Evolutionary conservation across 306 rosid species (phyloP).

Genomic region (Fragaria iinumae): DNA sequence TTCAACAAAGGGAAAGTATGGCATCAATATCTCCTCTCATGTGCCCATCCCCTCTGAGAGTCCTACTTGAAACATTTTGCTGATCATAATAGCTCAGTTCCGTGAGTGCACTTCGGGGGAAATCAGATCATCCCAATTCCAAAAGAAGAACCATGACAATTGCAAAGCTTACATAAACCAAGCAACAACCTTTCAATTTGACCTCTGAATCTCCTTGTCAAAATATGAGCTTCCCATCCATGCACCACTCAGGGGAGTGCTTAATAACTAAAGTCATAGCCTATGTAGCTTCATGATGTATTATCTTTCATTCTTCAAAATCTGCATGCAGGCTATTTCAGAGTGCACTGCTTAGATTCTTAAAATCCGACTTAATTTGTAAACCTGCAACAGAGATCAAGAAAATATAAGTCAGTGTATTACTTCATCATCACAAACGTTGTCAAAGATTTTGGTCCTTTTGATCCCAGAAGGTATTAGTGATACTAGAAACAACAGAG

Average conservation of each 20-base stretch:
- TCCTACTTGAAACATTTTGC: neutral
- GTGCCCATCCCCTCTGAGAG: neutral
- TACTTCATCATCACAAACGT: neutral
- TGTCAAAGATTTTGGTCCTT: neutral
- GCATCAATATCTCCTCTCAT: neutral
- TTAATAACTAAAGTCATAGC: neutral
- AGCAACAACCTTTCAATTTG: neutral
- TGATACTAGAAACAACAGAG: neutral
- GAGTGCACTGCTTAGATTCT: slow-evolving; percentile 45
- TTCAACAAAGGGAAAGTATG: neutral
- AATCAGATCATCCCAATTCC: neutral
- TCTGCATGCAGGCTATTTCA: slow-evolving; percentile 9
- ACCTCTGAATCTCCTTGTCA: neutral
- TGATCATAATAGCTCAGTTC: neutral
- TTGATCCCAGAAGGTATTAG: neutral
- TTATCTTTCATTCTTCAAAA: neutral
- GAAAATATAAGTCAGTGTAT: slow-evolving; percentile 5
- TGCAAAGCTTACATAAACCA: neutral
- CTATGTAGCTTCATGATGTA: neutral
- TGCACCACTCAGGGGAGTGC: neutral
- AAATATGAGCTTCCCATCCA: neutral
- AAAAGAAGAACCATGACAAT: neutral
- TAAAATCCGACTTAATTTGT: slow-evolving; percentile 71
- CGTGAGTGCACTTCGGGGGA: neutral
- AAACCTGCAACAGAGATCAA: slow-evolving; percentile 52